Evolutionary conservation across 2,329 filamentous ascomycete genomes (phyloP).

Genomic region (Scedosporium apiospermum): DNA sequence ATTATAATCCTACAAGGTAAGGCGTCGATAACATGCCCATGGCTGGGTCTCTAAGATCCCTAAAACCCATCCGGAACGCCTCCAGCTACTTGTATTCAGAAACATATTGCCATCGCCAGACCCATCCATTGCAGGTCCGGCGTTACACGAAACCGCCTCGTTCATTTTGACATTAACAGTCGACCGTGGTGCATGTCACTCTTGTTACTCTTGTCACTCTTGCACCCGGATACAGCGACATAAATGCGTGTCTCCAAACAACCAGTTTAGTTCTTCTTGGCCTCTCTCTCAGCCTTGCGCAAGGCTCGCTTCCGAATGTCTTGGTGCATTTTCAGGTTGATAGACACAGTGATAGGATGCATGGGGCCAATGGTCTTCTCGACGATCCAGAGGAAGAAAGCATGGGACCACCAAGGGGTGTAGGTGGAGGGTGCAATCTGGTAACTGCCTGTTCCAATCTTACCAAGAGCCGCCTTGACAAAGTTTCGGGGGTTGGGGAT

Average conservation of each 20-base stretch:
- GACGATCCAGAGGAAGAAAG: constrained; percentile 76
- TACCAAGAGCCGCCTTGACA: constrained; percentile 66
- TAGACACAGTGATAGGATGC: constrained; percentile 33
- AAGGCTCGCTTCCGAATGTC: constrained; percentile 75
- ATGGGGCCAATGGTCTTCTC: constrained; percentile 46
- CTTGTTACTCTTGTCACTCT: too few species aligned
- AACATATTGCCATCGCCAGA: too few species aligned
- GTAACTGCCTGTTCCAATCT: constrained; percentile 73
- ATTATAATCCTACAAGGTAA: constrained; percentile 6
- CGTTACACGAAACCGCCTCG: too few species aligned
- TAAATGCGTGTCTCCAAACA: too few species aligned
- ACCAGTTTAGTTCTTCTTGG: constrained; percentile 45
- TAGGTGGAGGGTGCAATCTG: constrained; percentile 75
- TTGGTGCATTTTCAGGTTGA: constrained; percentile 63
- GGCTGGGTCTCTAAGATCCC: too few species aligned
- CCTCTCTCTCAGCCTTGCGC: constrained; percentile 73
- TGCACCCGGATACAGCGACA: too few species aligned
- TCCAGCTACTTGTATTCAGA: too few species aligned
- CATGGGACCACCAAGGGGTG: constrained; percentile 90
- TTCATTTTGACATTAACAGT: too few species aligned
- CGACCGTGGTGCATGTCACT: too few species aligned
- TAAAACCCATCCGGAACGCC: too few species aligned
- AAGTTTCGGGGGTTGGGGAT: constrained; percentile 78
- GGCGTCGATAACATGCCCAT: too few species aligned
- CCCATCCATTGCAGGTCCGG: too few species aligned